phyloP scores from a whole-genome alignment of 1,284 basidiomycete species.

The Cryptococcus wingfieldii region DNA sequence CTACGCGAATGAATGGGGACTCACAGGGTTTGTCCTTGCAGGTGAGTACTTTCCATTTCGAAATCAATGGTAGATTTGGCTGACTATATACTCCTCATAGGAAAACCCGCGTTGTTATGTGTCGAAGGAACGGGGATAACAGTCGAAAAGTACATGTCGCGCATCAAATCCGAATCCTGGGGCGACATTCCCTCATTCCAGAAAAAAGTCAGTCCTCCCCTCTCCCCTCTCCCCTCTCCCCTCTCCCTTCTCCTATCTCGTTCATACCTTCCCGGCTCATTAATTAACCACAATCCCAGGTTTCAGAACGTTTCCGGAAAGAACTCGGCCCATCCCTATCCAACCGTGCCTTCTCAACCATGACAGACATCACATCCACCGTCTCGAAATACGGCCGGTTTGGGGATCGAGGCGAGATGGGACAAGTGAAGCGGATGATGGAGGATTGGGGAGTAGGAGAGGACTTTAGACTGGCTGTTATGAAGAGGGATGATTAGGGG shows the following conservation, averaged over 20 bases:
- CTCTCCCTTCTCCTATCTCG: too few relatives aligned
- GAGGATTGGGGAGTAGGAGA: constrained; percentile 47
- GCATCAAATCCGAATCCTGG: constrained; percentile 51
- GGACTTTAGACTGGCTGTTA: constrained; percentile 45
- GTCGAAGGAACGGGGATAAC: constrained; percentile 45
- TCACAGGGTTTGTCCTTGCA: constrained; percentile 51
- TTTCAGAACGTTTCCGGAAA: constrained; percentile 48
- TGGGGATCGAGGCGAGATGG: constrained; percentile 51
- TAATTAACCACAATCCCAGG: constrained; percentile 21
- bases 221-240: neutral
- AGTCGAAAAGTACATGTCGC: constrained; percentile 47
- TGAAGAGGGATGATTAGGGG: constrained; percentile 20
- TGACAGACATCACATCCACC: constrained; percentile 49
- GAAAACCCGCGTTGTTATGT: constrained; percentile 51
- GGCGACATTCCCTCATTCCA: constrained; percentile 51
- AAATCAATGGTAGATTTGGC: neutral
- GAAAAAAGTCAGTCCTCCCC: constrained; percentile 41
- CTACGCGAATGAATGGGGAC: constrained; percentile 39
- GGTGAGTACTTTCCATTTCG: constrained; percentile 24
- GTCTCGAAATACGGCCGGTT: constrained; percentile 46
- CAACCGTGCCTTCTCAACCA: constrained; percentile 39
- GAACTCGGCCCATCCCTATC: constrained; percentile 18
- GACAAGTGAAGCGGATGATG: constrained; percentile 48
- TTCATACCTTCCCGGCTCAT: neutral
- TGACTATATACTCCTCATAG: constrained; percentile 15